Percentiles rank a stretch among this genome's conserved stretches.
These are phyloP conservation scores for Rhododendron ferrugineum DNA, from an alignment of 148 eudicot genomes.

Conservation along the genomic window DNA sequence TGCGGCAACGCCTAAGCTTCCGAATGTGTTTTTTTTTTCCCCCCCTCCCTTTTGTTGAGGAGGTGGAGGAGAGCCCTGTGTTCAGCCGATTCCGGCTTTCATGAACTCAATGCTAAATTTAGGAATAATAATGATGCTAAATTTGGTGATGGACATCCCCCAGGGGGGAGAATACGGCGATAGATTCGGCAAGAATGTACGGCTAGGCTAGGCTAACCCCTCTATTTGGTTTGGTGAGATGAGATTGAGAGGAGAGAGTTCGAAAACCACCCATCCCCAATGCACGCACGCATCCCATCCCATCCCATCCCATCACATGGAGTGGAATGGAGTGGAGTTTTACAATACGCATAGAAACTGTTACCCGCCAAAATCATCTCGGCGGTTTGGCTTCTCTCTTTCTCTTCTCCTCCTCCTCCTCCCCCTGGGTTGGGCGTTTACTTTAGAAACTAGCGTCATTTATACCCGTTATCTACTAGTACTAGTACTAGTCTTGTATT, in stretches of 20 bases:
- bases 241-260: not conserved
- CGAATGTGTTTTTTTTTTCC: not conserved
- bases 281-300: not conserved
- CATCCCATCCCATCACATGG: not conserved
- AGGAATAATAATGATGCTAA: not conserved
- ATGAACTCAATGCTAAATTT: not conserved
- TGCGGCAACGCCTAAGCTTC: not conserved
- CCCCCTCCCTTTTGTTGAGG: not conserved
- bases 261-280: not conserved
- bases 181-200: not conserved
- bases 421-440: too few relatives aligned
- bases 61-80: not conserved
- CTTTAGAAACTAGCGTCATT: too few relatives aligned
- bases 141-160: not conserved
- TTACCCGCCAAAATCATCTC: too few relatives aligned
- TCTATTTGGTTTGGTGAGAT: not conserved
- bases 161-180: not conserved
- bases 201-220: conserved; percentile 1
- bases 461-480: too few relatives aligned
- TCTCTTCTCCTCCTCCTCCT: too few relatives aligned
- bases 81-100: not conserved
- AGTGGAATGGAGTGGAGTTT: too few relatives aligned
- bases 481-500: too few relatives aligned
- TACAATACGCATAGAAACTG: too few relatives aligned
- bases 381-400: too few relatives aligned